phyloP scores from a whole-genome alignment of 441 rosid genomes.

The Syzygium syzygioides region DNA sequence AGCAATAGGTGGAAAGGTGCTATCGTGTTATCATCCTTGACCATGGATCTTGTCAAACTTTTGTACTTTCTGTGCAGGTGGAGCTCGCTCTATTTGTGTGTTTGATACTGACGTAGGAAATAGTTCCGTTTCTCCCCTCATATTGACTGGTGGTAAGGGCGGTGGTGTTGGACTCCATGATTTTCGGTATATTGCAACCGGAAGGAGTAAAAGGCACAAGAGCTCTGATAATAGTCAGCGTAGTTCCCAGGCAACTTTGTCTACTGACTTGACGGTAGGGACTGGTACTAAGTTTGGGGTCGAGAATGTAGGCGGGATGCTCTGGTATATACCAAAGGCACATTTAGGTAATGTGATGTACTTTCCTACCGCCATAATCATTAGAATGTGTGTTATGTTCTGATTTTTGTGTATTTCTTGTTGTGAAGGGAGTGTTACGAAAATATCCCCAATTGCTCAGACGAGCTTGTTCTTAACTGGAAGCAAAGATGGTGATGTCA shows the following conservation, averaged over 20 bases:
- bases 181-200: conserved; percentile 90
- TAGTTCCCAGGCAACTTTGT: conserved; percentile 28
- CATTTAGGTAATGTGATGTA: conserved; percentile 56
- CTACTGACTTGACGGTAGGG: conserved; percentile 22
- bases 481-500: conserved; percentile 96
- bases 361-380: not conserved
- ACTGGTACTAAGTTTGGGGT: conserved; percentile 31
- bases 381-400: not conserved
- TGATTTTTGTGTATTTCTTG: conserved; percentile 6
- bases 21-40: not conserved
- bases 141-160: conserved; percentile 85
- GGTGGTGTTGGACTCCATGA: conserved; percentile 95
- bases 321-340: conserved; percentile 97
- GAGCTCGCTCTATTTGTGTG: conserved; percentile 84
- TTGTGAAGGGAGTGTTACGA: conserved; percentile 76
- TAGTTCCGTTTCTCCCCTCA: conserved; percentile 90
- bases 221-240: conserved; percentile 36
- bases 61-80: conserved; percentile 44
- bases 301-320: conserved; percentile 79
- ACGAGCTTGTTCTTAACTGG: conserved; percentile 93
- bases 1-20: not conserved
- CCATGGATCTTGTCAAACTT: not conserved
- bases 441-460: conserved; percentile 66
- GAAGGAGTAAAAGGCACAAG: conserved; percentile 68
- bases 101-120: conserved; percentile 86